Evolutionary conservation across 345 rosid genomes (phyloP), one percentile per base, ranked within the genome.

Genomic region (Eucalyptus rudis): DNA sequence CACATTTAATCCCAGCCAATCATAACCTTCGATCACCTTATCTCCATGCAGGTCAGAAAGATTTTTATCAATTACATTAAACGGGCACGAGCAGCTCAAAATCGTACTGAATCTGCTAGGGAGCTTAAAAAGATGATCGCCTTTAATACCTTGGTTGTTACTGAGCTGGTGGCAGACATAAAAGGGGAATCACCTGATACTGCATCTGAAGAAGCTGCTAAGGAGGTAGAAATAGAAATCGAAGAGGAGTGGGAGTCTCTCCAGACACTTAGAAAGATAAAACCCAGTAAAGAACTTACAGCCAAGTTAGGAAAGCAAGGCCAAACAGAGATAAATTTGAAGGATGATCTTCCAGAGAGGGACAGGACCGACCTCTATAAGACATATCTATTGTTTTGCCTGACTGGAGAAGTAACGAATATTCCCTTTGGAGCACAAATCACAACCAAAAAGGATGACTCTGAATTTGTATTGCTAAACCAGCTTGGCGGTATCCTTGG

Each of bases 401-500:
- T 96, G 86, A 95, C 99, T 12, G 98, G 99, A 86, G 98, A 96
- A 89, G 96, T 94, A 79, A 92, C 93, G 13, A 92, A 90, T 89
- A 93, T 96, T 87, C 97, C 98, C 6, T 98, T 96, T 88, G 99
- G 99, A 58, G 95, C 96, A 68, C 93, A 96, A 92, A 94, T 96
- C 89, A 93, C 98, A 36, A 94, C 95, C 7, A 95, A 93, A 90
- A 95, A 88, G 93, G 99, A 96, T 87, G 99, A 96, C 87, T 94
- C 97, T 27, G 98, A 98, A 90, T 98, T 91, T 89, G 86, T 93
- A 81, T 91, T 93, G 68, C 94, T 98, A 64, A 96, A 95, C 90
- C 99, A 96, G 93, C 98, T 98, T 33, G 99, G 99, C 44, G 95
- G 96, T 59, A 94, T 98, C 90, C 93, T 97, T 25, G 99, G 99